Evolutionary conservation across 768 basidiomycete genomes (phyloP).

Genomic region (Lyophyllum semitale): DNA sequence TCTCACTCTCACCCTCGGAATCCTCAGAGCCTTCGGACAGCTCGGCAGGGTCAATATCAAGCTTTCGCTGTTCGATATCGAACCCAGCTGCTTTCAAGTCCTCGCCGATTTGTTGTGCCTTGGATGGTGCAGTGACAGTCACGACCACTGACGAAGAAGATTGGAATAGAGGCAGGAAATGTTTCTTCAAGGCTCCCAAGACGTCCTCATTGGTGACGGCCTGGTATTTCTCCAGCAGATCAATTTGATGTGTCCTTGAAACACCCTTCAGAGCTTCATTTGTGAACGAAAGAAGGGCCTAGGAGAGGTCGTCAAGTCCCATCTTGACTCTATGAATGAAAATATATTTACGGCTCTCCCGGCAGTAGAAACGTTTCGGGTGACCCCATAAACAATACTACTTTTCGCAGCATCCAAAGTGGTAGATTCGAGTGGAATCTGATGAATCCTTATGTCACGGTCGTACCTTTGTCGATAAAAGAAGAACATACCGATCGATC

Average conservation of each 20-base stretch:
- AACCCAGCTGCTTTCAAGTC: constrained; percentile 73
- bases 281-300: constrained; percentile 83
- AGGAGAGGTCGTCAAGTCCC: constrained; percentile 6
- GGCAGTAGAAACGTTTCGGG: constrained; percentile 81
- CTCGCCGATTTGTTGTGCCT: constrained; percentile 68
- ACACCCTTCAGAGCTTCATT: constrained; percentile 93
- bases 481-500: constrained; percentile 70
- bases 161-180: constrained; percentile 86
- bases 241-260: constrained; percentile 68
- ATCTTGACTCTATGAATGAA: not conserved
- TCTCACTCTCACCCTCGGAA: constrained; percentile 31
- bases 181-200: constrained; percentile 61
- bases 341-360: constrained; percentile 72
- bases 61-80: constrained; percentile 68
- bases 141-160: constrained; percentile 75
- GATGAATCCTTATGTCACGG: not conserved
- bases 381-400: constrained; percentile 82
- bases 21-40: constrained; percentile 37
- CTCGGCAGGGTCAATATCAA: constrained; percentile 62
- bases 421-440: constrained; percentile 82
- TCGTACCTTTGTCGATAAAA: not conserved
- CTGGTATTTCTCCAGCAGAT: constrained; percentile 80
- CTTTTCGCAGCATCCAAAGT: constrained; percentile 91
- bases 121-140: constrained; percentile 81
- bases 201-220: constrained; percentile 81